phyloP scores from a whole-genome alignment of 208 protist species.

The Trypanosoma melophagium region DNA sequence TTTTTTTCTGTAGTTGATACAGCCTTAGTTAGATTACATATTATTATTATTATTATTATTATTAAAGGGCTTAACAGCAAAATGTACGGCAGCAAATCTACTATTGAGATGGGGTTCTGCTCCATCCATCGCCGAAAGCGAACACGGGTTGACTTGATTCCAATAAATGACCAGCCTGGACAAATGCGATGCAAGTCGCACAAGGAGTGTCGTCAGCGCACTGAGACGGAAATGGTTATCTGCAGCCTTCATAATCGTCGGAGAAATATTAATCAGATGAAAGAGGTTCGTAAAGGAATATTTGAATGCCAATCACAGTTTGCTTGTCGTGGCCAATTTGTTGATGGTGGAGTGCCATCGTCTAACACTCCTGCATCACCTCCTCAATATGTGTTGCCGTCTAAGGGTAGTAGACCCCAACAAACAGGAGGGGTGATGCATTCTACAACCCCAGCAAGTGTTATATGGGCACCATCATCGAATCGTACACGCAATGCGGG shows the following conservation, averaged over 20 bases:
- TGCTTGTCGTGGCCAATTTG: conserved; percentile 45
- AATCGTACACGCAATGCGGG: conserved; percentile 16
- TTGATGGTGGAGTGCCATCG: conserved; percentile 7
- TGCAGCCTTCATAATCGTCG: conserved; percentile 72
- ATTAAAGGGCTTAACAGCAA: neutral
- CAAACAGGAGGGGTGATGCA: conserved; percentile 16
- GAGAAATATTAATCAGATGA: conserved; percentile 65
- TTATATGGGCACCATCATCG: conserved; percentile 20
- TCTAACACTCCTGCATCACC: neutral
- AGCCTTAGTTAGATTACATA: conserved; percentile 13
- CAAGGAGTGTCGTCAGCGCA: conserved; percentile 60
- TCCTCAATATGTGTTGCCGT: conserved; percentile 11
- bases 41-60: conserved; percentile 17
- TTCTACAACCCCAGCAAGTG: conserved; percentile 1
- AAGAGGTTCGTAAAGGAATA: conserved; percentile 62
- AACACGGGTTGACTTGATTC: conserved; percentile 56
- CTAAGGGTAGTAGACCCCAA: conserved; percentile 23
- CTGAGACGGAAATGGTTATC: conserved; percentile 35
- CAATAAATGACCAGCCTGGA: conserved; percentile 48
- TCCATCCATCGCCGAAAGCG: conserved; percentile 64
- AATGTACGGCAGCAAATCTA: conserved; percentile 30
- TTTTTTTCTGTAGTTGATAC: conserved; percentile 12
- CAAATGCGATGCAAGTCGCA: conserved; percentile 59
- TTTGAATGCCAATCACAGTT: conserved; percentile 70
- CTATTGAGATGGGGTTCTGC: conserved; percentile 69